Conservation (phyloP, 805 yeast genomes). For the Brettanomyces anomalus region DNA sequence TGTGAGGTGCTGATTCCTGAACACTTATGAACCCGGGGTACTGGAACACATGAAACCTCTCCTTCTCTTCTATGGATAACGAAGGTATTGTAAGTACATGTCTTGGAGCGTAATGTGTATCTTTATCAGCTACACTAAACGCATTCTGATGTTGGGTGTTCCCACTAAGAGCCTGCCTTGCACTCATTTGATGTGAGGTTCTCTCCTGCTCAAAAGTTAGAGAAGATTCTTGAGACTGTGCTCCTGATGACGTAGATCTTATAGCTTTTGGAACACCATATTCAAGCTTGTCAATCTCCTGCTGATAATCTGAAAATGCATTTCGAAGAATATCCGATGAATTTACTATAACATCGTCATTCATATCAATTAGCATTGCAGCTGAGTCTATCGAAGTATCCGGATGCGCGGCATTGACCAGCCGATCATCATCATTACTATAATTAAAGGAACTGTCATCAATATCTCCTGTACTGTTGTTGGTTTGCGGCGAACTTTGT, state of each 20-base stretch:
- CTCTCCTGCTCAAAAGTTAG: background rate
- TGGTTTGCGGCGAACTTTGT: too few species aligned
- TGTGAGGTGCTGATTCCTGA: background rate
- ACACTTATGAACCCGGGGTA: background rate
- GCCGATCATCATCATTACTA: too few species aligned
- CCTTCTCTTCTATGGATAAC: slow-evolving; percentile 2
- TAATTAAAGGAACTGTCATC: too few species aligned
- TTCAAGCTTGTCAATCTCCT: slow-evolving; percentile 11
- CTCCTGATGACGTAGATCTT: background rate
- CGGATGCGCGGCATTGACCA: background rate
- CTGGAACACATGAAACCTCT: slow-evolving; percentile 4
- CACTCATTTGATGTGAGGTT: background rate
- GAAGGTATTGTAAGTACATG: background rate
- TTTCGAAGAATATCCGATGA: slow-evolving; percentile 12
- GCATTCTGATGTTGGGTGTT: background rate
- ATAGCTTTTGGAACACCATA: background rate
- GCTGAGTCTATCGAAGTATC: slow-evolving; percentile 8
- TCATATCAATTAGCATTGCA: slow-evolving; percentile 9
- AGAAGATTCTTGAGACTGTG: background rate
- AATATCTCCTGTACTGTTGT: too few species aligned
- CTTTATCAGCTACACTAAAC: background rate
- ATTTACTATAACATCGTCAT: slow-evolving; percentile 9
- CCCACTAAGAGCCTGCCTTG: background rate
- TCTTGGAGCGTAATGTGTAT: background rate
- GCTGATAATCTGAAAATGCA: slow-evolving; percentile 19